phyloP scores from a whole-genome alignment of 305 asterid species.

The Ilex paraguariensis region DNA sequence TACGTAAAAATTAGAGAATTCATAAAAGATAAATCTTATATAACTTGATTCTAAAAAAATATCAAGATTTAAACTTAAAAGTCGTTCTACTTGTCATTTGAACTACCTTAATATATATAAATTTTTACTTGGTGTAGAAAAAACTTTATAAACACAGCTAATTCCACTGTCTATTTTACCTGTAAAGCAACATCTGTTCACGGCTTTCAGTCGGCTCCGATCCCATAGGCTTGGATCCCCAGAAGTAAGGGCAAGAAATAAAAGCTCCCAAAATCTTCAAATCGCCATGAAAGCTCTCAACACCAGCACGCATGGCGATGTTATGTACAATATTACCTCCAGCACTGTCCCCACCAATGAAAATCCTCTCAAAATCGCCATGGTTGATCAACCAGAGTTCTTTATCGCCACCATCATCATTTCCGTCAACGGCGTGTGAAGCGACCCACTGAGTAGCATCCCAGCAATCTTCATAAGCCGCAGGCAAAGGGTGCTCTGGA shows the following conservation, averaged over 20 bases:
- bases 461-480: neutral
- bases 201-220: neutral
- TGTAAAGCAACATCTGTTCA: neutral
- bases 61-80: no score
- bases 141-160: no score
- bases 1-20: no score
- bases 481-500: neutral
- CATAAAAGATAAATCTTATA: no score
- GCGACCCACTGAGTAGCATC: neutral
- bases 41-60: no score
- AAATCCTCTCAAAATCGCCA: no score
- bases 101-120: no score
- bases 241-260: neutral
- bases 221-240: neutral
- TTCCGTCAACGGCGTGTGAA: neutral
- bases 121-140: no score
- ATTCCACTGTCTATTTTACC: no score
- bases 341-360: no score
- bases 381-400: no score
- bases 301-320: neutral
- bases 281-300: neutral
- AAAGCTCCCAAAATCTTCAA: neutral
- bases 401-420: neutral
- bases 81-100: no score
- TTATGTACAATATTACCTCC: neutral